Conservation (phyloP, 2,329 filamentous ascomycete genomes). For the Cytospora schulzeri region DNA sequence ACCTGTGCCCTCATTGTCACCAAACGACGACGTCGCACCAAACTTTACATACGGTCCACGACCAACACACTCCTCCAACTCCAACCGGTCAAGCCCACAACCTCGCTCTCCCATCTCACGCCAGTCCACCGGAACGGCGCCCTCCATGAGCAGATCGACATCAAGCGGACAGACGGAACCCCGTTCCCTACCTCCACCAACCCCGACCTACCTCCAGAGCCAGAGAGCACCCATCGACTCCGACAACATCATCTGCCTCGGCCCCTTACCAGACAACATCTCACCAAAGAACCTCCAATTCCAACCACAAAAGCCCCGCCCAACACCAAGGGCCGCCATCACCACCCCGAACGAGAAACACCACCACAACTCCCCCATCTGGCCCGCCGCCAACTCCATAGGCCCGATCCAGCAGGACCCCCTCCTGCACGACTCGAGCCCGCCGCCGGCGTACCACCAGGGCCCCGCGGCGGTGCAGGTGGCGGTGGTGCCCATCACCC, state of each 20-base stretch:
- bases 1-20: slow-evolving; percentile 5
- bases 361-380: slow-evolving; percentile 2
- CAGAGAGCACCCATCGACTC: slow-evolving; percentile 56
- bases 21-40: slow-evolving; percentile 3
- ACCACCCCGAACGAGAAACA: not conserved
- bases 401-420: slow-evolving; percentile 33
- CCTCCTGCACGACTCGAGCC: slow-evolving; percentile 29
- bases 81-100: slow-evolving; percentile 31
- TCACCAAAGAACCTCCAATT: slow-evolving; percentile 23
- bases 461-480: slow-evolving; percentile 5
- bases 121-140: slow-evolving; percentile 11
- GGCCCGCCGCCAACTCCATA: slow-evolving; percentile 29
- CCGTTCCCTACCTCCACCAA: slow-evolving; percentile 31
- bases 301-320: slow-evolving; percentile 5
- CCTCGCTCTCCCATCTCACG: slow-evolving; percentile 26
- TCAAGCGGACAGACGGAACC: slow-evolving; percentile 20
- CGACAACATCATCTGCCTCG: slow-evolving; percentile 56
- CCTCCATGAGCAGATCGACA: slow-evolving; percentile 36
- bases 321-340: slow-evolving; percentile 6
- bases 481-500: slow-evolving; percentile 31
- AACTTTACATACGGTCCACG: not conserved
- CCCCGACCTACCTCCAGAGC: slow-evolving; percentile 35
- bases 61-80: slow-evolving; percentile 19
- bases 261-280: slow-evolving; percentile 54
- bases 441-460: slow-evolving; percentile 20